Evolutionary conservation across 768 basidiomycete genomes (phyloP).

Genomic region (Pilatotrama ljubarskyi): DNA sequence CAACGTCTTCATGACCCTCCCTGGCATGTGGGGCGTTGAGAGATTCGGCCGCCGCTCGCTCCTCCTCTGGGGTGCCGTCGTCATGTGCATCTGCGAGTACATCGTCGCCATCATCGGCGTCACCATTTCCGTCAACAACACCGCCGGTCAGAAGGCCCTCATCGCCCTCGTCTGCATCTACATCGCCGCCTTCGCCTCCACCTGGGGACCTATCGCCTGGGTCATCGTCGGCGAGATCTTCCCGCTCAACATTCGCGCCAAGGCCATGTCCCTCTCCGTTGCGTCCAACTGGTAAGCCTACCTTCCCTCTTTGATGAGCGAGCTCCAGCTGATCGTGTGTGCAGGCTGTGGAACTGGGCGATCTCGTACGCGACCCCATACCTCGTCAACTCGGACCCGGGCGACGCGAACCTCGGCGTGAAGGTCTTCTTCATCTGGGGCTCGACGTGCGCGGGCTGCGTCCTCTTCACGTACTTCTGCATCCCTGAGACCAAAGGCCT

Average conservation of each 20-base stretch:
- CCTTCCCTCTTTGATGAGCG: no score
- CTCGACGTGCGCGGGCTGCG: conserved; percentile 62
- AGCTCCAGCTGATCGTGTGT: background rate
- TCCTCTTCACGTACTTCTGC: conserved; percentile 80
- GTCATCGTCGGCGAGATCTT: conserved; percentile 73
- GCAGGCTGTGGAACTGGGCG: conserved; percentile 65
- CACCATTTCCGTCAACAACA: conserved; percentile 39
- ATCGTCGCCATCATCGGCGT: conserved; percentile 67
- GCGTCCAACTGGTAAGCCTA: conserved; percentile 56
- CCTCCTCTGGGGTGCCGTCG: conserved; percentile 71
- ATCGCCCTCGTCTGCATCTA: conserved; percentile 51
- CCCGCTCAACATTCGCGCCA: conserved; percentile 76
- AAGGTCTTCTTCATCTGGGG: conserved; percentile 92
- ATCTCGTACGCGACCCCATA: conserved; percentile 56
- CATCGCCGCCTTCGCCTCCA: conserved; percentile 40
- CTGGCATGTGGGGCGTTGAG: conserved; percentile 79
- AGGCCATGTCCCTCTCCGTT: conserved; percentile 72
- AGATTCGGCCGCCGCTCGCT: conserved; percentile 75
- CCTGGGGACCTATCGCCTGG: conserved; percentile 72
- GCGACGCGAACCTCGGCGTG: conserved; percentile 56
- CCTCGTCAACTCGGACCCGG: conserved; percentile 44
- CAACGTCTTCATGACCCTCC: conserved; percentile 72
- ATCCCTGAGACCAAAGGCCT: conserved; percentile 84
- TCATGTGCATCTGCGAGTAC: conserved; percentile 84
- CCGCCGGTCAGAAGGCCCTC: conserved; percentile 58